Percentiles rank a stretch among this genome's conserved stretches.
Evolutionary conservation across 1,284 basidiomycete genomes (phyloP).

Genomic region (Austroboletus niveus): DNA sequence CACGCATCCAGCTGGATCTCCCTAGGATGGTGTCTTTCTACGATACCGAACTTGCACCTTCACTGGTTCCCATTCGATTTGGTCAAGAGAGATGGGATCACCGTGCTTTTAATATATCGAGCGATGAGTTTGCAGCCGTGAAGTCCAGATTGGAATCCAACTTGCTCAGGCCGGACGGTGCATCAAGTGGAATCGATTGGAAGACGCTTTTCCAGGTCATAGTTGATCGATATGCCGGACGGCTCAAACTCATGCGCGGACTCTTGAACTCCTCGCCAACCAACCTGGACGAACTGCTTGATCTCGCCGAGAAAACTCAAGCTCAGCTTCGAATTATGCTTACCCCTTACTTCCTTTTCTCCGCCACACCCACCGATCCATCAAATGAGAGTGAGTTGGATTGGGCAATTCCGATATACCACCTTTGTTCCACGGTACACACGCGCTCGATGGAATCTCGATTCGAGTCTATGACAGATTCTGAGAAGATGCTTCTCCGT

Average conservation of each 20-base stretch:
- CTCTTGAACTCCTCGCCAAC: conserved; percentile 30
- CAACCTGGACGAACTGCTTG: conserved; percentile 6
- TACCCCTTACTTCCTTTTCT: conserved; percentile 22
- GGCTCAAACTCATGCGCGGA: conserved; percentile 40
- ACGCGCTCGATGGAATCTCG: conserved; percentile 28
- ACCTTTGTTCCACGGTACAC: conserved; percentile 36
- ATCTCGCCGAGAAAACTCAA: conserved; percentile 17
- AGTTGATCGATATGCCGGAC: conserved; percentile 41
- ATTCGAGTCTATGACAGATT: conserved; percentile 28
- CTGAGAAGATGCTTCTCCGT: conserved; percentile 36
- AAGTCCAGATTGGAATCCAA: conserved; percentile 23
- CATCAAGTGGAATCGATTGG: conserved; percentile 45
- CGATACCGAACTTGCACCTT: conserved; percentile 31
- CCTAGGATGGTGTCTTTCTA: conserved; percentile 34
- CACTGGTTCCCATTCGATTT: conserved; percentile 25
- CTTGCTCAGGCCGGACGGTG: conserved; percentile 13
- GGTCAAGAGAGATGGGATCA: conserved; percentile 30
- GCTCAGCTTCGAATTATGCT: conserved; percentile 24
- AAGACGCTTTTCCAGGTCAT: conserved; percentile 38
- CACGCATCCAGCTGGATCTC: conserved; percentile 35
- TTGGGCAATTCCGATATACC: conserved; percentile 31
- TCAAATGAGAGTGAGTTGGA: neutral
- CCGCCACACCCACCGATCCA: neutral
- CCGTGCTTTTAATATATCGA: conserved; percentile 30
- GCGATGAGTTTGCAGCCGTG: conserved; percentile 15